A percentile compares a stretch with the other conserved stretches of the same genome.
These are phyloP conservation scores for Phoenix dactylifera DNA, from an alignment of 176 grass and related monocot genomes.

Conservation along the genomic window DNA sequence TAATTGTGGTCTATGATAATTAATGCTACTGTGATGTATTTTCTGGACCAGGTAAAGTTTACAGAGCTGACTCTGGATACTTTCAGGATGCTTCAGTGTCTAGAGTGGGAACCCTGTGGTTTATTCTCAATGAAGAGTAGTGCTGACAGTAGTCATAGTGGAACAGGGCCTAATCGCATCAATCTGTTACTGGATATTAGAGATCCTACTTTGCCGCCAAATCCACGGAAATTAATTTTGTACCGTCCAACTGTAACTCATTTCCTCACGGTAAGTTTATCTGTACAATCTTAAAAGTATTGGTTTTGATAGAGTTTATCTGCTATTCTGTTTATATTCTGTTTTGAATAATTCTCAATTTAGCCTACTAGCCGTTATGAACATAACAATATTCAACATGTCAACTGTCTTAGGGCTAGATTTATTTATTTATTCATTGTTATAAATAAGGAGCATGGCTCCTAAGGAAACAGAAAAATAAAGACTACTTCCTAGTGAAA, in stretches of 20 bases:
- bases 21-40: too few relatives aligned
- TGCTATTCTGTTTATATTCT: too few relatives aligned
- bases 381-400: too few relatives aligned
- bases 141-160: constrained; percentile 38
- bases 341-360: too few relatives aligned
- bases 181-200: constrained; percentile 74
- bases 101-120: constrained; percentile 93
- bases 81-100: constrained; percentile 93
- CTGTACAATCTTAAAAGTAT: neutral
- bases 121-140: constrained; percentile 58
- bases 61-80: constrained; percentile 77
- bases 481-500: too few relatives aligned
- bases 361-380: too few relatives aligned
- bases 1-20: too few relatives aligned
- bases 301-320: too few relatives aligned
- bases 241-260: constrained; percentile 62
- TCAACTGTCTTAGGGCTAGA: too few relatives aligned
- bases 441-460: too few relatives aligned
- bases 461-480: too few relatives aligned
- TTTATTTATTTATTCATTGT: too few relatives aligned
- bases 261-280: constrained; percentile 61
- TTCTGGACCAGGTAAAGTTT: constrained; percentile 69
- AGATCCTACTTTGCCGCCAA: constrained; percentile 68
- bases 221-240: constrained; percentile 73
- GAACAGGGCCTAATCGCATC: constrained; percentile 41